These are phyloP conservation scores for Apiosordaria backusii DNA, from an alignment of 495 filamentous ascomycete species.

Conservation along the genomic window DNA sequence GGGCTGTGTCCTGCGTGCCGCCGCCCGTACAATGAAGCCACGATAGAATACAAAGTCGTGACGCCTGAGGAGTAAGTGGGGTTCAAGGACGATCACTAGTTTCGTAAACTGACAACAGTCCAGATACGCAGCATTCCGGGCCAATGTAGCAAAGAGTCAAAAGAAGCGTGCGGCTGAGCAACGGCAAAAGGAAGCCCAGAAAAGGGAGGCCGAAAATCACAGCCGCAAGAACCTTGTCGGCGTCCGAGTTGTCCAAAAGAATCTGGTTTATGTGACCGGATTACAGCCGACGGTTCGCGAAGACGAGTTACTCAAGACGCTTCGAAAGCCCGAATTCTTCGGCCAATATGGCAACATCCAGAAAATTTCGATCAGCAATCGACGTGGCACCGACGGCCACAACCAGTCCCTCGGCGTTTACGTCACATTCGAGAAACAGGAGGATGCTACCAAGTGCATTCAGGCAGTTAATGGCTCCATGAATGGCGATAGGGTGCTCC, in stretches of 20 bases:
- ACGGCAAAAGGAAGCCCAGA: constrained; percentile 91
- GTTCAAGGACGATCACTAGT: neutral
- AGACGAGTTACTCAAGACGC: constrained; percentile 80
- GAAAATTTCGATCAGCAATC: constrained; percentile 98
- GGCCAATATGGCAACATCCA: constrained; percentile 98
- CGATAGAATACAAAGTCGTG: constrained; percentile 91
- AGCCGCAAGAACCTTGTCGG: constrained; percentile 93
- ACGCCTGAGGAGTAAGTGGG: constrained; percentile 79
- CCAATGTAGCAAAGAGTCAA: constrained; percentile 82
- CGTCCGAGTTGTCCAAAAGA: constrained; percentile 94
- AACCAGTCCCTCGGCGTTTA: constrained; percentile 90
- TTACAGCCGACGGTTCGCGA: constrained; percentile 86
- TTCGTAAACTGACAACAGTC: constrained; percentile 25
- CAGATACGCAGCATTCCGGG: constrained; percentile 65
- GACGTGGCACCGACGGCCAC: constrained; percentile 65
- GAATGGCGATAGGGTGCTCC: constrained; percentile 81
- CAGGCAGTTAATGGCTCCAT: constrained; percentile 84
- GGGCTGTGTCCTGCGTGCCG: constrained; percentile 94
- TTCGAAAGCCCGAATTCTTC: constrained; percentile 88
- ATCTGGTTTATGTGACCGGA: constrained; percentile 96
- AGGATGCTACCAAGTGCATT: constrained; percentile 86
- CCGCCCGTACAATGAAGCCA: constrained; percentile 90
- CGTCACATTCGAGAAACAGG: constrained; percentile 86
- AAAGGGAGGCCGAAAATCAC: constrained; percentile 89
- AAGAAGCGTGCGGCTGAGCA: constrained; percentile 81